These are phyloP conservation scores for Rosellinia necatrix DNA, from an alignment of 2,329 filamentous ascomycete genomes.

Conservation along the genomic window DNA sequence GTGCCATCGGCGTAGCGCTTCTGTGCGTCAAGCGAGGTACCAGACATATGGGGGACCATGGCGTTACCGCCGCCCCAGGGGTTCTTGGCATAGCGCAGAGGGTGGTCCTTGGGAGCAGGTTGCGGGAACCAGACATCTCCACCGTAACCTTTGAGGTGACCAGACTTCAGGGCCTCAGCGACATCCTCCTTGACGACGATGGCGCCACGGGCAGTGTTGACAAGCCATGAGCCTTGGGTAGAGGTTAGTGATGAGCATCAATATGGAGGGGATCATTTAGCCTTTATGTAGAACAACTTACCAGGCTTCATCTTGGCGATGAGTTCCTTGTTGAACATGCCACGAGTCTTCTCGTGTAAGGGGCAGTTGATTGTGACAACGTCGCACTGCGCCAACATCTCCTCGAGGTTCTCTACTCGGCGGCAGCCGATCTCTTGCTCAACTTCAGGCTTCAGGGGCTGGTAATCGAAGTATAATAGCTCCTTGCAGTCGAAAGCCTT, in stretches of 20 bases:
- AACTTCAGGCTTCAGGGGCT: conserved; percentile 81
- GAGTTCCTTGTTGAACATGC: conserved; percentile 98
- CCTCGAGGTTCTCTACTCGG: conserved; percentile 86
- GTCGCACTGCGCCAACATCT: conserved; percentile 92
- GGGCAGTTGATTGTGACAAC: conserved; percentile 99
- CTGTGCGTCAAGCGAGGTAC: conserved; percentile 97
- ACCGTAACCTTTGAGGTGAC: conserved; percentile 88
- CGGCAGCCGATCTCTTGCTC: conserved; percentile 96
- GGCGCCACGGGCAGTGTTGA: conserved; percentile 98
- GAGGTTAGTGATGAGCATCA: conserved; percentile 14
- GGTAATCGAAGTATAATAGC: conserved; percentile 99
- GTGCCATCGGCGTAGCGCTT: conserved; percentile 85
- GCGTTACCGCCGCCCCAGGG: conserved; percentile 96
- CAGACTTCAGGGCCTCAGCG: conserved; percentile 86
- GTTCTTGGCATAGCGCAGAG: conserved; percentile 89
- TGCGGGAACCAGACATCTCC: conserved; percentile 97
- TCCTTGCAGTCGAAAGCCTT: conserved; percentile 99
- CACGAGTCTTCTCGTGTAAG: conserved; percentile 95
- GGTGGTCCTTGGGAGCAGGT: conserved; percentile 91
- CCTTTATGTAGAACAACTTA: conserved; percentile 47
- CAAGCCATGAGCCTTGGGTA: conserved; percentile 78
- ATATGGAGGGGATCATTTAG: too few species aligned
- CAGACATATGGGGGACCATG: conserved; percentile 99
- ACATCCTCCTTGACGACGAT: conserved; percentile 99
- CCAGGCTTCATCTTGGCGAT: conserved; percentile 99